Evolutionary conservation across 2,329 filamentous ascomycete genomes (phyloP).

Genomic region (Sclerotinia trifoliorum): DNA sequence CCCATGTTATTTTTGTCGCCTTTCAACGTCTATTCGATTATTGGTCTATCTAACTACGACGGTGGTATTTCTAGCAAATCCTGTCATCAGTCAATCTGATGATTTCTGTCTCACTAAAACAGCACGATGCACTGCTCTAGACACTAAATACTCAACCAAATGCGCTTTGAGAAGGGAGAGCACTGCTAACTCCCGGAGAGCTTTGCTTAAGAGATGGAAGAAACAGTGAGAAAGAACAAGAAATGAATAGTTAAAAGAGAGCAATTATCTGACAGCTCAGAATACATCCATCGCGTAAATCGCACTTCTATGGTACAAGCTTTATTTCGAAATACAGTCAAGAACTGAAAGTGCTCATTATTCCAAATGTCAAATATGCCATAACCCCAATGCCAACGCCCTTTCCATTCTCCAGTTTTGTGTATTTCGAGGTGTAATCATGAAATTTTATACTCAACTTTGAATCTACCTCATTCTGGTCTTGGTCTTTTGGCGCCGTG

Average conservation of each 20-base stretch:
- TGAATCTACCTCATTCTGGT: constrained; percentile 51
- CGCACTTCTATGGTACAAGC: constrained; percentile 23
- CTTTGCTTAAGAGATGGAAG: background rate
- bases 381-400: constrained; percentile 17
- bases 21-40: background rate
- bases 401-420: constrained; percentile 8
- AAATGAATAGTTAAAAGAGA: background rate
- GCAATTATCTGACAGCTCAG: constrained; percentile 13
- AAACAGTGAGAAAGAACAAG: background rate
- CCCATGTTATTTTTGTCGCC: background rate
- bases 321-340: constrained; percentile 23
- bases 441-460: background rate
- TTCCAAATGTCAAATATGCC: constrained; percentile 21
- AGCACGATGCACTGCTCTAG: background rate
- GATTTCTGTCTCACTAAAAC: background rate
- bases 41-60: background rate
- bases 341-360: constrained; percentile 20
- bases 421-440: background rate
- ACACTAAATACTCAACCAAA: background rate
- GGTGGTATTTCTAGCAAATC: background rate
- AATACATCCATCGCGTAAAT: constrained; percentile 10
- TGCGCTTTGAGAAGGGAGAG: background rate
- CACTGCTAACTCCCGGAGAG: background rate
- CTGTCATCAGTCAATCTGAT: background rate
- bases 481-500: constrained; percentile 78